Evolutionary conservation across 2,329 filamentous ascomycete species (phyloP).

Genomic region (Lachnellula willkommii): DNA sequence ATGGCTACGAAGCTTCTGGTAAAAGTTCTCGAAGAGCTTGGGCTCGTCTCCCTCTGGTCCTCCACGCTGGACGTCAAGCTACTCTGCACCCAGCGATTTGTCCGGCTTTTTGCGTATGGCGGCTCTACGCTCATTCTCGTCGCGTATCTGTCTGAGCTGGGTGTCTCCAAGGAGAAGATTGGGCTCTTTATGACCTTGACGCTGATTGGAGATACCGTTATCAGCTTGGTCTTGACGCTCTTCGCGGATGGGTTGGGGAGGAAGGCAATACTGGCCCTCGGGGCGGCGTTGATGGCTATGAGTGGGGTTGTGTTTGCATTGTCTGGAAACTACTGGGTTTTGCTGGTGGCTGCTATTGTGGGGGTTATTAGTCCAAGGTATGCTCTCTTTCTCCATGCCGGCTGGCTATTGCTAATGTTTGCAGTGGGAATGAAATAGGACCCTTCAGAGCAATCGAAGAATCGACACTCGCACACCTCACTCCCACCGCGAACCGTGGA

Average conservation of each 20-base stretch:
- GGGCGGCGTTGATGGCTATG: slow-evolving; percentile 49
- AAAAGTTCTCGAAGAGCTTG: slow-evolving; percentile 37
- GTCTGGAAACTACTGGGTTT: slow-evolving; percentile 50
- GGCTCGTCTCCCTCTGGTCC: slow-evolving; percentile 38
- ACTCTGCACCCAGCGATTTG: slow-evolving; percentile 53
- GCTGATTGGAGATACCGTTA: slow-evolving; percentile 51
- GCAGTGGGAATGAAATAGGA: slow-evolving; percentile 58
- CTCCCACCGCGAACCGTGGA: slow-evolving; percentile 38
- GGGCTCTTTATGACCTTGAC: slow-evolving; percentile 64
- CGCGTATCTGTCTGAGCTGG: slow-evolving; percentile 47
- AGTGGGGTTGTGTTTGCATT: slow-evolving; percentile 53
- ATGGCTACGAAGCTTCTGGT: slow-evolving; percentile 21
- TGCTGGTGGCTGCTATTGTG: slow-evolving; percentile 52
- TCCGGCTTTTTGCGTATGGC: slow-evolving; percentile 60
- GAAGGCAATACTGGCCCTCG: slow-evolving; percentile 46
- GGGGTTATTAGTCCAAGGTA: slow-evolving; percentile 57
- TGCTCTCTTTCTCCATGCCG: background rate
- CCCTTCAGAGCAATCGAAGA: slow-evolving; percentile 60
- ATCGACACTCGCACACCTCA: slow-evolving; percentile 54
- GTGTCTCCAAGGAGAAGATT: slow-evolving; percentile 45
- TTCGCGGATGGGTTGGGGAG: slow-evolving; percentile 55
- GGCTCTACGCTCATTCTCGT: slow-evolving; percentile 53
- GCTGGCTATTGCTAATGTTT: slow-evolving; percentile 5
- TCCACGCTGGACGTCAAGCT: slow-evolving; percentile 49
- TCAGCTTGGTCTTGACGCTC: slow-evolving; percentile 54